Conservation (phyloP, 2,329 filamentous ascomycete species). For the Rutstroemia sp. region DNA sequence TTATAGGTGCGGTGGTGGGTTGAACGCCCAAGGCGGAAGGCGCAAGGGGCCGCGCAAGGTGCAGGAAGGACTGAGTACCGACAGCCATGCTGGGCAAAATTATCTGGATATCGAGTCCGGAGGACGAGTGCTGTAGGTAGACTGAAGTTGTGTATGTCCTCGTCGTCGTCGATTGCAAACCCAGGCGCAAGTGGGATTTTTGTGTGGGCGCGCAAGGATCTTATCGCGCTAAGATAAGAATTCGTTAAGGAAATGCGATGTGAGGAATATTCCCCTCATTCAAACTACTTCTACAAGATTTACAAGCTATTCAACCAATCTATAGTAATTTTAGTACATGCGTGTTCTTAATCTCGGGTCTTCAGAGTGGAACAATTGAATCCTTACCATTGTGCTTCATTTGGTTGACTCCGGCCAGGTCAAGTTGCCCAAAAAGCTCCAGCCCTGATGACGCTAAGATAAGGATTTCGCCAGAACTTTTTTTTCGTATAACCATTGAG, state of each 20-base stretch:
- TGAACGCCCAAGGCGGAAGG: conserved; percentile 72
- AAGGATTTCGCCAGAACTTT: conserved; percentile 7
- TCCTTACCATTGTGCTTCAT: not conserved
- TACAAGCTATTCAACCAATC: no score
- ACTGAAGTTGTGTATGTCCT: conserved; percentile 1
- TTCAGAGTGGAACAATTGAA: not conserved
- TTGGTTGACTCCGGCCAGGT: not conserved
- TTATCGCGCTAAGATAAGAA: conserved; percentile 43
- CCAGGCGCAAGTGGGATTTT: conserved; percentile 11
- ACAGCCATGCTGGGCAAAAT: conserved; percentile 65
- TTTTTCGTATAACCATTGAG: conserved; percentile 3
- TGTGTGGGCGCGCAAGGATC: conserved; percentile 12
- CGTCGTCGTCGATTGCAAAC: conserved; percentile 9
- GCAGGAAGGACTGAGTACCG: conserved; percentile 75
- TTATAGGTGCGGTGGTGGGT: conserved; percentile 82
- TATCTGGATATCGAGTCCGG: conserved; percentile 7
- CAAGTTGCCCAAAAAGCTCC: not conserved
- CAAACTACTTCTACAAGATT: not conserved
- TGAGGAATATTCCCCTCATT: conserved; percentile 4
- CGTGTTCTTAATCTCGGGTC: no score
- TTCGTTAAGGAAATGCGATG: conserved; percentile 4
- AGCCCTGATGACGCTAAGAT: conserved; percentile 13
- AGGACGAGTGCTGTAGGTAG: conserved; percentile 3
- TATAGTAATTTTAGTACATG: no score
- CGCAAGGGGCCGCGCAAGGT: conserved; percentile 87